Conservation (phyloP, 2,329 filamentous ascomycete genomes). For the Epichloe coenophiala region DNA sequence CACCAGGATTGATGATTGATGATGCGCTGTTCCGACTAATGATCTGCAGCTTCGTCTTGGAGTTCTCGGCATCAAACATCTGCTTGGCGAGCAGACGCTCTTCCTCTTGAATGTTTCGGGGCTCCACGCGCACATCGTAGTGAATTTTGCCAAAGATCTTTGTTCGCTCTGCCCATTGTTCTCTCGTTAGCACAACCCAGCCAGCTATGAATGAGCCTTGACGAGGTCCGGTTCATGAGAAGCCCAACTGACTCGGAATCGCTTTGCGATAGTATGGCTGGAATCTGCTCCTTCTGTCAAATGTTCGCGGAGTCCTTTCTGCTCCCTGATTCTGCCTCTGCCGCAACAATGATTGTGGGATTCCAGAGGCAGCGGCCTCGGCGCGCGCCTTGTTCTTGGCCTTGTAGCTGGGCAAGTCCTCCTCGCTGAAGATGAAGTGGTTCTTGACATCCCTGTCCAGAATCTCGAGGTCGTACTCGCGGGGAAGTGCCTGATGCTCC, state of each 20-base stretch:
- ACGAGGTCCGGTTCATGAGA: not conserved
- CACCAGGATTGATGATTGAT: constrained; percentile 43
- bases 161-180: constrained; percentile 53
- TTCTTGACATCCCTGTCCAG: constrained; percentile 55
- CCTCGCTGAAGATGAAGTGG: constrained; percentile 86
- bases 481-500: constrained; percentile 66
- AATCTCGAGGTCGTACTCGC: constrained; percentile 73
- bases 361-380: constrained; percentile 43
- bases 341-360: constrained; percentile 42
- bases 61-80: constrained; percentile 36
- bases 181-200: constrained; percentile 10
- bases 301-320: constrained; percentile 28
- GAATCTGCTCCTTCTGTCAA: constrained; percentile 29
- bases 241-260: constrained; percentile 52
- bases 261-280: constrained; percentile 55
- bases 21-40: constrained; percentile 36
- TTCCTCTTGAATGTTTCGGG: constrained; percentile 59
- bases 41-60: constrained; percentile 35
- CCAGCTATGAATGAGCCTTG: not conserved
- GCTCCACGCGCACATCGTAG: constrained; percentile 64
- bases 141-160: constrained; percentile 57
- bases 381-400: constrained; percentile 36
- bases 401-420: constrained; percentile 56
- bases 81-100: constrained; percentile 46
- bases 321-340: constrained; percentile 17